Evolutionary conservation across 2,329 filamentous ascomycete genomes (phyloP), one percentile per base, ranked within the genome.

Genomic region (Aureobasidium sp.): DNA sequence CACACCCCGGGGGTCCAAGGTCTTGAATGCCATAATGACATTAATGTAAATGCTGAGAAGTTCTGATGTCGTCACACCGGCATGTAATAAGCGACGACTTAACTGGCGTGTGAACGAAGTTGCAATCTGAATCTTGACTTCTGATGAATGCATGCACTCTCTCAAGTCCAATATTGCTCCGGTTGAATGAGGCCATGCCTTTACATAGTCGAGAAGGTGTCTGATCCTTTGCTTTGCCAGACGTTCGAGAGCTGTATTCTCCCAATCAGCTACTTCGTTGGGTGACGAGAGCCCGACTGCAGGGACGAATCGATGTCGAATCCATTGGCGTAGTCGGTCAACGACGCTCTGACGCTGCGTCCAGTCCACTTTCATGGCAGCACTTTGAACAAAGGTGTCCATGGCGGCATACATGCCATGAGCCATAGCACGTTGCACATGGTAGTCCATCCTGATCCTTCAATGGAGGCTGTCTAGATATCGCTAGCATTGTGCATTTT

Each of bases 171-270:
- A 83, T 2, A 94, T 80, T 0, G 87, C 90, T 2, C 87, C 86
- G 61, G 82, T 80, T 66, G 87, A 90, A 39, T 81, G 75, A 4
- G 89, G 88, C 89, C 89, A 94, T 62, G 82, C 80, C 62, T 89
- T 80, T 50, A 91, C 86, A 69, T 93, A 91, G 69, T 92, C 88
- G 68, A 91, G 93, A 10, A 94, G 78, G 69, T 91, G 68, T 88
- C 86, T 78, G 64, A 57, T 46, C 48, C 62, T 63, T 32, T 50
- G 90, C 71, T 37, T 62, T 62, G 10, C 64, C 57, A 34, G 65
- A 55, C 46, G 41, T 26, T 60, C 61, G 26, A 65, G 51, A 81
- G 17, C 76, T 73, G 73, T 81, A 67, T 68, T 36, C 70, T 73
- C 27, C 65, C 68, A 23, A 56, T 70, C 48, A 67, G 63, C 2